phyloP scores from a whole-genome alignment of 805 yeast genomes.

The Saccharomycopsis sp. region DNA sequence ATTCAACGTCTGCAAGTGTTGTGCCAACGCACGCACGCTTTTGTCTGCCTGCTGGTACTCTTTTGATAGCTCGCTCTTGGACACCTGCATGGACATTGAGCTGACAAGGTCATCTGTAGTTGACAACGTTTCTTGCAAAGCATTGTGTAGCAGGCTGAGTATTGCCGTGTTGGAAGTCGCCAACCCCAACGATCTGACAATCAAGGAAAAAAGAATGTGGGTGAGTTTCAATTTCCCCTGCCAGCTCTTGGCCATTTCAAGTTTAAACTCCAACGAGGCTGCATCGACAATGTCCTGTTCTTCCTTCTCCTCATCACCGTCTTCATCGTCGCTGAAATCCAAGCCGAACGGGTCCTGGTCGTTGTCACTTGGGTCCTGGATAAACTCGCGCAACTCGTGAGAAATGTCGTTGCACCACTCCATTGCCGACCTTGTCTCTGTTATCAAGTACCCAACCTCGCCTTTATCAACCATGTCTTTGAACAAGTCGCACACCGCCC shows the following conservation, averaged over 20 bases:
- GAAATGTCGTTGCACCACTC: conserved; percentile 49
- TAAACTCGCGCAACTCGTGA: conserved; percentile 64
- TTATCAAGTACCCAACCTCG: conserved; percentile 42
- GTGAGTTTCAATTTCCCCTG: background rate
- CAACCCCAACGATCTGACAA: background rate
- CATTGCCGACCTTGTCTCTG: conserved; percentile 36
- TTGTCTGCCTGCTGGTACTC: background rate
- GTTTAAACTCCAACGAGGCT: background rate
- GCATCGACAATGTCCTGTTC: background rate
- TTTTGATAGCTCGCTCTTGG: background rate
- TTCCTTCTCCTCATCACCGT: conserved; percentile 21
- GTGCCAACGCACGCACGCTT: background rate
- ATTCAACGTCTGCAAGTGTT: background rate
- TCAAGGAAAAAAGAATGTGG: background rate
- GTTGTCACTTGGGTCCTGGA: conserved; percentile 45
- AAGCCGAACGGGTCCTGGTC: conserved; percentile 49
- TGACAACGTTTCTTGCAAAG: background rate
- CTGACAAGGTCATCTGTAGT: background rate
- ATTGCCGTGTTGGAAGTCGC: background rate
- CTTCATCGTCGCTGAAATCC: conserved; percentile 25
- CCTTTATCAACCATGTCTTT: conserved; percentile 38
- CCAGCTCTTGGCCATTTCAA: background rate
- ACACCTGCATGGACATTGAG: background rate
- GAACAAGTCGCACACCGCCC: conserved; percentile 56
- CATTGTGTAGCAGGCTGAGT: background rate